Conservation (phyloP, 139 green algal species). For the Coelastrella sp. region DNA sequence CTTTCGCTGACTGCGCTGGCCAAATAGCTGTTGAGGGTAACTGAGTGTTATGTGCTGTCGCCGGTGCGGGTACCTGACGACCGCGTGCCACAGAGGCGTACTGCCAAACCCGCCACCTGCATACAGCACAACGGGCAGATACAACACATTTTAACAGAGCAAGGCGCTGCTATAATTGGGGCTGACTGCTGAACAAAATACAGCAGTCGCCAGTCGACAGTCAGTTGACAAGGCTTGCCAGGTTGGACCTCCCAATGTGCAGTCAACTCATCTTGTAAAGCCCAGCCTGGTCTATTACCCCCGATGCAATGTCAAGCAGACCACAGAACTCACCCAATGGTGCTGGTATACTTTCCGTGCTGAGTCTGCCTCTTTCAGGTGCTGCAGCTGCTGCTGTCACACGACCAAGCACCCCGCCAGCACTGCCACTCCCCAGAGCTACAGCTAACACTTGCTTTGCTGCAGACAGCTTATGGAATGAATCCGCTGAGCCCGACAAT, state of each 20-base stretch:
- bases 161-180: too few species aligned
- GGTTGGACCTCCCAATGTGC: too few species aligned
- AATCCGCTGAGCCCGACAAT: constrained; percentile 61
- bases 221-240: too few species aligned
- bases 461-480: constrained; percentile 58
- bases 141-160: too few species aligned
- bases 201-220: too few species aligned
- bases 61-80: constrained; percentile 45
- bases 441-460: constrained; percentile 44
- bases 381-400: background rate
- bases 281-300: too few species aligned
- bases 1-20: too few species aligned
- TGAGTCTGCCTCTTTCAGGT: background rate
- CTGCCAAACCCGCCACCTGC: constrained; percentile 59
- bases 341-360: constrained; percentile 51
- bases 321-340: constrained; percentile 40
- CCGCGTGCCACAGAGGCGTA: constrained; percentile 72
- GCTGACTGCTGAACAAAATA: too few species aligned
- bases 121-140: background rate
- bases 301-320: too few species aligned
- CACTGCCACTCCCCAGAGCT: background rate
- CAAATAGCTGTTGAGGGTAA: constrained; percentile 24
- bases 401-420: background rate
- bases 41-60: constrained; percentile 34
- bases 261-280: too few species aligned